These are phyloP conservation scores for Pyropia yezoensis DNA, from an alignment of 23 red algal species.

Conservation along the genomic window DNA sequence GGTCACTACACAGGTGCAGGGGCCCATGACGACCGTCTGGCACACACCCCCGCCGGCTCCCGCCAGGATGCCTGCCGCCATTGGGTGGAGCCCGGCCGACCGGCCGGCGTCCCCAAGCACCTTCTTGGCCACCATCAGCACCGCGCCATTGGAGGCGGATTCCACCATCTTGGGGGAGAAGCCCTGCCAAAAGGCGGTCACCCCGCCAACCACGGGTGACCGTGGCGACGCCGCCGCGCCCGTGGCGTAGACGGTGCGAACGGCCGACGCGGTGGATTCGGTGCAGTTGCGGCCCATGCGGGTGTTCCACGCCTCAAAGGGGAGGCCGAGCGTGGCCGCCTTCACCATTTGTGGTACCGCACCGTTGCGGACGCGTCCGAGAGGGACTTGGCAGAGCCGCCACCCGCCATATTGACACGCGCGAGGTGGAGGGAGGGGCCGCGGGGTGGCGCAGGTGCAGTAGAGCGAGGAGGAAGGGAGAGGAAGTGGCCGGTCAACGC, in stretches of 20 bases:
- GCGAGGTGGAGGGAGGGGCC: too few relatives aligned
- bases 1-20: slow-evolving; percentile 49
- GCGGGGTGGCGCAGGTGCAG: too few relatives aligned
- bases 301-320: slow-evolving; percentile 97
- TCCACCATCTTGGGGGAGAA: slow-evolving; percentile 90
- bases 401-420: too few relatives aligned
- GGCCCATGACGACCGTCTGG: slow-evolving; percentile 71
- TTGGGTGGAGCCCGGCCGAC: slow-evolving; percentile 30
- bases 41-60: slow-evolving; percentile 81
- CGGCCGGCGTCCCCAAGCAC: slow-evolving; percentile 23
- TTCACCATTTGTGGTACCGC: slow-evolving; percentile 86
- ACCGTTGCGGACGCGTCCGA: slow-evolving; percentile 72
- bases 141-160: slow-evolving; percentile 76
- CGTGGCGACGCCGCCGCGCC: slow-evolving; percentile 19
- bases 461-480: too few relatives aligned
- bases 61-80: slow-evolving; percentile 40
- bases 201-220: slow-evolving; percentile 9
- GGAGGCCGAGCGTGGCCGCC: slow-evolving; percentile 86
- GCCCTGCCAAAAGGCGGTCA: slow-evolving; percentile 80
- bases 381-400: slow-evolving; percentile 13
- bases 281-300: slow-evolving; percentile 78
- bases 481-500: too few relatives aligned
- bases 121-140: slow-evolving; percentile 81
- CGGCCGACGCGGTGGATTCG: slow-evolving; percentile 56
- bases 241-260: slow-evolving; percentile 52